Percentiles rank a stretch among this genome's conserved stretches.
Evolutionary conservation across 192 early-diverging fungal species (phyloP).

Genomic region (Coemansia sp.): DNA sequence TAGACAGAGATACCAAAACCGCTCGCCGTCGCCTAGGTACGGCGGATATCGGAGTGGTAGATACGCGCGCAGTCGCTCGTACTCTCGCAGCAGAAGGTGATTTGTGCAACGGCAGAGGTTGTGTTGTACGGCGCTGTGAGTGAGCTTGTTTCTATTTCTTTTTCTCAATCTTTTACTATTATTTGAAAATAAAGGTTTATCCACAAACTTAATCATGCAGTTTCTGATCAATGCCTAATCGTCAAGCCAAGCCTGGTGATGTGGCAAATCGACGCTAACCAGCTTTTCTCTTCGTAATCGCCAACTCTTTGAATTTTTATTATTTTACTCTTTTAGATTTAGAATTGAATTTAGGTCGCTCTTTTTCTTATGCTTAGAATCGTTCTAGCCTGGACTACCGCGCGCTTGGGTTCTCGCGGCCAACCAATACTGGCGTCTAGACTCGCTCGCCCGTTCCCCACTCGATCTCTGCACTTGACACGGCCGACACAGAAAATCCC

Average conservation of each 20-base stretch:
- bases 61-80: constrained; percentile 45
- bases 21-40: constrained; percentile 46
- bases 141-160: background rate
- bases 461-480: constrained; percentile 16
- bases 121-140: background rate
- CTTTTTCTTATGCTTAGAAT: constrained; percentile 7
- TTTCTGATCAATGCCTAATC: background rate
- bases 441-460: background rate
- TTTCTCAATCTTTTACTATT: background rate
- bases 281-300: background rate
- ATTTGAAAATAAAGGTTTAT: too few species aligned
- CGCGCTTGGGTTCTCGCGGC: background rate
- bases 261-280: too few species aligned
- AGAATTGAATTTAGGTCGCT: background rate
- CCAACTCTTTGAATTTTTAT: background rate
- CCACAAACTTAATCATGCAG: too few species aligned
- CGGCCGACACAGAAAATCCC: background rate
- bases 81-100: constrained; percentile 50
- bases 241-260: background rate
- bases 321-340: background rate
- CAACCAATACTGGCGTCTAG: background rate
- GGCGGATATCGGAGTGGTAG: constrained; percentile 27
- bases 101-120: background rate
- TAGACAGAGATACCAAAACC: constrained; percentile 19
- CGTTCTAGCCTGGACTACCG: background rate